A percentile compares a stretch with the other conserved stretches of the same genome.
Evolutionary conservation across 2,329 filamentous ascomycete species (phyloP).

Genomic region (Cytospora mali): DNA sequence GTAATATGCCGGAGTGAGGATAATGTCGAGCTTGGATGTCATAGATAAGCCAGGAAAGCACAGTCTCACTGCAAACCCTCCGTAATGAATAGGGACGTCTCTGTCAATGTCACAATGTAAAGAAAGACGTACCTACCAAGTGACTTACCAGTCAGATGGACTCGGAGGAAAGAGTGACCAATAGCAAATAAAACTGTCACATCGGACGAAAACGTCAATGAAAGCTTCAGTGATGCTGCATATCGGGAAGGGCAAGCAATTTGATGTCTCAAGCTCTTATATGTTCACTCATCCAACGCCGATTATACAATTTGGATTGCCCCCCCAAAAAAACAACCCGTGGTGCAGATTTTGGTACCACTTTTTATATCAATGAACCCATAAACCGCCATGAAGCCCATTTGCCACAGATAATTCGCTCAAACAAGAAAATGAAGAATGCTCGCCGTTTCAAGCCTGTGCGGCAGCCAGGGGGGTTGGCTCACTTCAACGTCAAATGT

Average conservation of each 20-base stretch:
- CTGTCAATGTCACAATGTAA: background rate
- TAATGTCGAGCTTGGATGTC: background rate
- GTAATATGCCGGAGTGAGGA: conserved; percentile 1
- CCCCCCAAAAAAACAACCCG: background rate
- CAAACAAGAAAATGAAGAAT: conserved; percentile 12
- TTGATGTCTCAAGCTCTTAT: background rate
- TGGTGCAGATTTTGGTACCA: background rate
- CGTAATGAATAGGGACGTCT: background rate
- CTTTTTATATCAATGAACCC: conserved; percentile 6
- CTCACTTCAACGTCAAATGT: conserved; percentile 40
- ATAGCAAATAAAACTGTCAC: background rate
- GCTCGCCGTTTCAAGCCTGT: conserved; percentile 33
- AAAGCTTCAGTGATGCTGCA: background rate
- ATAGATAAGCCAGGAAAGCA: background rate
- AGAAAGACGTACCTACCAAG: background rate
- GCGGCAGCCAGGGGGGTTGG: conserved; percentile 60
- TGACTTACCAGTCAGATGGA: background rate
- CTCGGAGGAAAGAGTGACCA: background rate
- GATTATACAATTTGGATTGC: conserved; percentile 8
- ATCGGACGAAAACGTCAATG: background rate
- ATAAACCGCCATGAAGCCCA: background rate
- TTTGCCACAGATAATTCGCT: conserved; percentile 6
- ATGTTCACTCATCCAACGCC: conserved; percentile 8
- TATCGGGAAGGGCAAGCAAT: background rate
- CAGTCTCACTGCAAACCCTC: background rate